Evolutionary conservation across 805 yeast species (phyloP).

Genomic region (Danielia reshetovae): DNA sequence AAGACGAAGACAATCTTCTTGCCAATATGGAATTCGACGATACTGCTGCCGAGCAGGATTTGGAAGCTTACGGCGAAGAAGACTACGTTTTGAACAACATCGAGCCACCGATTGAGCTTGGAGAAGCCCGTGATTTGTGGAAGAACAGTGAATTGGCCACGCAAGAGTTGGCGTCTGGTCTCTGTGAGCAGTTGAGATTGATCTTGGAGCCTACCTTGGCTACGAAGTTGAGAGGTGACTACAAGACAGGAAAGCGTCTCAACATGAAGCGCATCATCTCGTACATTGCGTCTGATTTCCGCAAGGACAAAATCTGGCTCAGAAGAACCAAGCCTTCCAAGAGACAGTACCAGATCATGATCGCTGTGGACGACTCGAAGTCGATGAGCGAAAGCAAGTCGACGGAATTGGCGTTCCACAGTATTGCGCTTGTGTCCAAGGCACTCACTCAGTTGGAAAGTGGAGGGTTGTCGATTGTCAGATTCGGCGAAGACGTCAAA

Average conservation of each 20-base stretch:
- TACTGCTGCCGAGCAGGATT: constrained; percentile 10
- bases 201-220: constrained; percentile 94
- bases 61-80: constrained; percentile 8
- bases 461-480: constrained; percentile 85
- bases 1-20: constrained; percentile 9
- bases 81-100: constrained; percentile 21
- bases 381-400: constrained; percentile 94
- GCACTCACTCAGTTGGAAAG: constrained; percentile 92
- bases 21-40: constrained; percentile 28
- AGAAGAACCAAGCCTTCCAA: constrained; percentile 96
- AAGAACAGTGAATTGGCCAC: constrained; percentile 77
- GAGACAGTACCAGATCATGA: constrained; percentile 95
- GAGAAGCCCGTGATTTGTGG: constrained; percentile 79
- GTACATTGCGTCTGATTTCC: constrained; percentile 94
- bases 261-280: constrained; percentile 98
- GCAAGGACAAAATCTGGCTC: constrained; percentile 97
- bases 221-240: constrained; percentile 93
- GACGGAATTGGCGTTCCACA: constrained; percentile 88
- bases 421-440: constrained; percentile 89
- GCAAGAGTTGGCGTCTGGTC: constrained; percentile 77
- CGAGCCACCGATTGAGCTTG: constrained; percentile 49
- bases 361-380: constrained; percentile 94
- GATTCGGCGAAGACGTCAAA: constrained; percentile 80
- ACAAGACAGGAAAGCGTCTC: constrained; percentile 92
- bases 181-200: constrained; percentile 88